Evolutionary conservation across 805 yeast species (phyloP), one percentile per base, ranked within the genome.

Genomic region (Cyberlindnera maclurae): DNA sequence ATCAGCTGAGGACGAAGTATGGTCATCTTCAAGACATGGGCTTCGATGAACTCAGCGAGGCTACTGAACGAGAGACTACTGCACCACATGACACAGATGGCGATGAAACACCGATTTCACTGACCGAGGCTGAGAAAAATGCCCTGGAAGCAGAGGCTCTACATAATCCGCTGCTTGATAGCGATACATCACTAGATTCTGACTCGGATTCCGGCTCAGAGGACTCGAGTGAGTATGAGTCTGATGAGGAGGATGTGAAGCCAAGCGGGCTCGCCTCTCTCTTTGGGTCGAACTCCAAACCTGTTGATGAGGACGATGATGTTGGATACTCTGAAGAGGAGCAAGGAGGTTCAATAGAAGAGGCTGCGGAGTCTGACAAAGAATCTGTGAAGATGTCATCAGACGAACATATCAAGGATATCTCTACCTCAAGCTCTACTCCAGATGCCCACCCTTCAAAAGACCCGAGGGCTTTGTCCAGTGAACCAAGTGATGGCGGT

Each of bases 341-440:
- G 7, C 55, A 50, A 33, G 50, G 43, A 13, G 35, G 39, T 22
- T 39, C 39, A 5, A 35, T 13, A 16, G 54, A 47, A 8, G 49
- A 46, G 18, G 48, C 29, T 18, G 45, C 37, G 7, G 47, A 33
- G n/a, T 33, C 35, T 12, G 35, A 33, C 10, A 22, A 26, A 12
- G 37, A 34, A 17, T 33, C 36, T 10, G 11, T 15, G 3, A 33
- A 26, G 40, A 31, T 20, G 12, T 26, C 37, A 6, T 28, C 37
- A 29, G 37, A 35, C 13, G 33, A 35, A 13, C 17, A 24, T 5
- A 10, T 27, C n/a, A 45, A 42, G 22, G 42, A 39, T 26, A 31
- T 39, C 7, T 41, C 40, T 4, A 65, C 68, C 1, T 64, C 68
- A 7, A 52, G 59, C 13, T 60, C 67, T 4, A 57, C 68, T 1